Evolutionary conservation across 495 filamentous ascomycete species (phyloP), one percentile per base, ranked within the genome.

Genomic region (Lasiosphaeriaceae sp.): DNA sequence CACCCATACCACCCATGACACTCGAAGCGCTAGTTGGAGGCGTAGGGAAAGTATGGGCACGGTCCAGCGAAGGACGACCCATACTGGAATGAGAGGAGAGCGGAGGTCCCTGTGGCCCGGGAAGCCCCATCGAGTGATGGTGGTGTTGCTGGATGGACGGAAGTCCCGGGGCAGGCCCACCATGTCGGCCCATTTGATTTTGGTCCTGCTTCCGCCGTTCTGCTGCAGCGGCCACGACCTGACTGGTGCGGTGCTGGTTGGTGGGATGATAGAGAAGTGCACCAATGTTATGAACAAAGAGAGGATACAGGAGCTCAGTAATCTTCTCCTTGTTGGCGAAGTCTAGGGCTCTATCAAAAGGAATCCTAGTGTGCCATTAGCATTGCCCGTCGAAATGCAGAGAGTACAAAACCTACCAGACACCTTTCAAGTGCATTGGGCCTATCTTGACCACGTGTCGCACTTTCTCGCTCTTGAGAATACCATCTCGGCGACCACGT

Each of bases 301-400:
- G 78, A 23, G 94, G 94, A 74, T 98, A 98, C 55, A 98, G 71
- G 12, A 90, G 73, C 71, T 98, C 93, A 0, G 95, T 97, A 61
- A 98, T 98, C 75, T 97, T 97, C 73, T 98, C 94, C 80, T 96
- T 97, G 76, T 98, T 98, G 39, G 94, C 95, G 67, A 98, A 98
- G 61, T 98, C 94, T 43, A 98, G 76, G 2, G 94, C 94, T 52
- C 95, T 84, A 56, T 97, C 95, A 62, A 95, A 98, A 9, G 94
- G 94, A 67, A 98, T 98, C 93, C 93, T 97, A 62, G 22, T 22
- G 3, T 23, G 14, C 12, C 4, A 9, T 39, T 39, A 21, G 49
- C 29, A 12, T 12, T 14, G 17, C 11, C 12, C 19, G 9, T 39
- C 9, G n/a, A 19, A 11, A 39, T 46, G 14, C n/a, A 44, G 62